Percentiles rank a stretch among this genome's conserved stretches.
These are phyloP conservation scores for Termitomyces sp. DNA, from an alignment of 768 basidiomycete genomes.

Conservation along the genomic window DNA sequence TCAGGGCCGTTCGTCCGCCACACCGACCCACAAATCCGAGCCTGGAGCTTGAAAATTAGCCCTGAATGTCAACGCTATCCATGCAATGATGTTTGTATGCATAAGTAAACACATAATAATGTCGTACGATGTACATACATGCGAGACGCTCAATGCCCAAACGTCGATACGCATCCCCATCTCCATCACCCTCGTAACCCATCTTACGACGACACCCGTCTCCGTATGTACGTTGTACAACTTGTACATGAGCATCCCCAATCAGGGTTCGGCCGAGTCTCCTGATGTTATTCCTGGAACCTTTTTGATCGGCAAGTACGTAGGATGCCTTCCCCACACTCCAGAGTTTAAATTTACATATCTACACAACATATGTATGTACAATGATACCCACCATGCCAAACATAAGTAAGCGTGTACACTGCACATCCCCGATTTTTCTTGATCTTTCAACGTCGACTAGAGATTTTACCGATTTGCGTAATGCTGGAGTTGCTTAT, in stretches of 20 bases:
- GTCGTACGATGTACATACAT: too few species aligned
- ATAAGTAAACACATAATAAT: neutral
- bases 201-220: neutral
- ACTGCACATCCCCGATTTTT: neutral
- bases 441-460: neutral
- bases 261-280: neutral
- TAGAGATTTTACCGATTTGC: neutral
- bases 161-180: neutral
- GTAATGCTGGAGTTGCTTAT: neutral
- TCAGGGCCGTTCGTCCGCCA: neutral
- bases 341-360: neutral
- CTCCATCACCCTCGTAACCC: neutral
- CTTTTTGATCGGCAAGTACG: neutral
- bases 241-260: too few species aligned
- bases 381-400: too few species aligned
- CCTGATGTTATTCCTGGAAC: neutral
- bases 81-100: neutral
- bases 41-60: neutral
- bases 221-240: too few species aligned
- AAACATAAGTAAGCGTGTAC: too few species aligned
- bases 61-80: neutral
- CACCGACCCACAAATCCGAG: neutral
- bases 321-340: neutral
- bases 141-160: neutral
- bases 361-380: too few species aligned